Percentiles rank a stretch among this genome's conserved stretches.
phyloP scores from a whole-genome alignment of 2,329 filamentous ascomycete genomes.

The Colletotrichum acutatum region DNA sequence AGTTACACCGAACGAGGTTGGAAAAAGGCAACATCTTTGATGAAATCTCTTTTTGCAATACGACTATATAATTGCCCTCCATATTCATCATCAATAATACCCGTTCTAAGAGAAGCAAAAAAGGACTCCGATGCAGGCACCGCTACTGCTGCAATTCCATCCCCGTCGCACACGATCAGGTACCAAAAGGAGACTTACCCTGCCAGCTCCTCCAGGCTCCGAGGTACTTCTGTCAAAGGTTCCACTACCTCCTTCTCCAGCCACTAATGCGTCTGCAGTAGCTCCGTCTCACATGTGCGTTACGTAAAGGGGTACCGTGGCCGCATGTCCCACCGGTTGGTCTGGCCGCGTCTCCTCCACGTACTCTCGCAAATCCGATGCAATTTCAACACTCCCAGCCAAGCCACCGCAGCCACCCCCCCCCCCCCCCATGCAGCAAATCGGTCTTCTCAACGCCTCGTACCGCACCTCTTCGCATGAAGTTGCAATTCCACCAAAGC shows the following conservation, averaged over 20 bases:
- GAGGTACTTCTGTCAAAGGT: conserved; percentile 16
- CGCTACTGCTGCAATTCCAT: neutral
- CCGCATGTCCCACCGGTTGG: conserved; percentile 9
- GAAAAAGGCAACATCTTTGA: neutral
- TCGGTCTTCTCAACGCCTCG: neutral
- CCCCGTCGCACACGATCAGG: neutral
- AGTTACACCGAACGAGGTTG: neutral
- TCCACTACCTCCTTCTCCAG: neutral
- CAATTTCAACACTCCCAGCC: conserved; percentile 23
- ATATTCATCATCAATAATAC: neutral
- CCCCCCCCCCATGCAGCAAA: conserved; percentile 1
- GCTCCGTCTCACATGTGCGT: neutral
- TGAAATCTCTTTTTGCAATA: neutral
- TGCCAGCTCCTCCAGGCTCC: neutral
- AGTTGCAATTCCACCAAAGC: conserved; percentile 33
- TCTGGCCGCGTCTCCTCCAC: conserved; percentile 12
- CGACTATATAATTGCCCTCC: neutral
- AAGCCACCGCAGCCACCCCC: neutral
- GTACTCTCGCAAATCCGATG: conserved; percentile 24
- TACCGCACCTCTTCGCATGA: conserved; percentile 27
- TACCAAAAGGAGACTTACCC: neutral
- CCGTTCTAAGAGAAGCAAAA: neutral
- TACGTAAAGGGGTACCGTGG: conserved; percentile 28
- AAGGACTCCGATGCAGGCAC: neutral
- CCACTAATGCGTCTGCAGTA: neutral